Evolutionary conservation across 78 protist species (phyloP).

Genomic region (Dictyostelium firmibasis): DNA sequence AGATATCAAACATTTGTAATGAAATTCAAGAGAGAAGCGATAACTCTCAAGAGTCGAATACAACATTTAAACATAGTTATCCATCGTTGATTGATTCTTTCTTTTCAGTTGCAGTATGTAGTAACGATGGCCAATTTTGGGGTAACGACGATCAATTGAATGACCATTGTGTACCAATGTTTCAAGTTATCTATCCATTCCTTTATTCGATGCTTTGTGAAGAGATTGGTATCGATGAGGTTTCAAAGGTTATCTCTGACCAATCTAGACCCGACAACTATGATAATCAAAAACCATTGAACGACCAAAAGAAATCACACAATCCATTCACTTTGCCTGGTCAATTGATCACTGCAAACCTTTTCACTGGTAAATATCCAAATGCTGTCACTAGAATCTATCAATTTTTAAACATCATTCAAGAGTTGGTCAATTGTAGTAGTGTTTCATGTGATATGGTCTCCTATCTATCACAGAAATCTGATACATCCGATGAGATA

Average conservation of each 20-base stretch:
- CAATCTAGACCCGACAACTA: background rate
- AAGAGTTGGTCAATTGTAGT: constrained; percentile 10
- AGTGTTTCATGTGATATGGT: constrained; percentile 64
- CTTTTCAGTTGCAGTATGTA: constrained; percentile 20
- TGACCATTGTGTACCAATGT: constrained; percentile 46
- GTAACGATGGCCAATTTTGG: constrained; percentile 42
- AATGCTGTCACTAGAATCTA: constrained; percentile 14
- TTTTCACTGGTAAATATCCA: constrained; percentile 15
- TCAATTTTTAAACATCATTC: background rate
- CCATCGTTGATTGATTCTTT: constrained; percentile 20
- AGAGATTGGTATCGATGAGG: constrained; percentile 48
- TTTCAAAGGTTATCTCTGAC: constrained; percentile 2
- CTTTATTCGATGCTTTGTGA: constrained; percentile 23
- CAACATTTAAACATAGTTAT: constrained; percentile 40
- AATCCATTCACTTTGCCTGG: constrained; percentile 53
- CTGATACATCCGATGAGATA: constrained; percentile 56
- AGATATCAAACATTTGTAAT: background rate
- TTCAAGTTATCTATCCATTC: constrained; percentile 73
- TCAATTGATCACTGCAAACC: constrained; percentile 5
- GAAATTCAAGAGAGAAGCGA: background rate
- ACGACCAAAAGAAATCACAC: constrained; percentile 8
- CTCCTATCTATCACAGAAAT: constrained; percentile 50
- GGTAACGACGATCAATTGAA: background rate
- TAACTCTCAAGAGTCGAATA: background rate
- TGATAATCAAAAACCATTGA: constrained; percentile 22